Base-by-base conservation (phyloP, 2,329 filamentous ascomycete species). In the Ophidiomyces ophidiicola region DNA sequence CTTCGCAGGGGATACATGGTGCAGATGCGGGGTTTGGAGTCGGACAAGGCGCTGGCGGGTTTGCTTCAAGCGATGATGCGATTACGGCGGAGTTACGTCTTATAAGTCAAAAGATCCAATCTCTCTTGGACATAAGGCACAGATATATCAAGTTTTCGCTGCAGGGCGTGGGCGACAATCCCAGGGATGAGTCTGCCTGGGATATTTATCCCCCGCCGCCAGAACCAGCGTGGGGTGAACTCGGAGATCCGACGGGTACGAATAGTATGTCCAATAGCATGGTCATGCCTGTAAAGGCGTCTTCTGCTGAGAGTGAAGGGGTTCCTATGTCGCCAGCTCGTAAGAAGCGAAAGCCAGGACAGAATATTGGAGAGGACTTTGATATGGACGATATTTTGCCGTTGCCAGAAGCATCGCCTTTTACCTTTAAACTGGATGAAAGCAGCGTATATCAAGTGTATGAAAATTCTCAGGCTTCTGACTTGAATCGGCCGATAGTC, bases 361-460 rank as follows among this genome's bases (percentile, higher is more conserved):
- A 88, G 49, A 76, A 93, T 53, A 85, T 96, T 52, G 90, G 90
- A 7, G 83, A 87, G 53, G 88, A 96, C 57, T 98, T 98, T 55
- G 72, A 84, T 44, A 74, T 94, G 56, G 72, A 80, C 1, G 83
- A 94, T 48, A 57, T 84, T 21, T 58, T 82, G 37, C 85, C 87
- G 0, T 62, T 93, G 1, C 85, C 88, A 0, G 72, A 68, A 2
- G 58, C 74, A 19, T 78, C 79, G 32, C 74, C 79, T 44, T 78
- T 84, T 73, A 74, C 71, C 0, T 98, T 82, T 59, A 73, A 72
- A 43, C 68, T 96, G 29, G 90, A 96, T 57, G 73, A 78, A 2
- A 82, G 74, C 49, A 83, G 90, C 44, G 84, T 98, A 3, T 98
- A 84, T 56, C 90, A 98, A 56, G 84, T 98, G 1, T 94, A 85